A percentile compares a stretch with the other conserved stretches of the same genome.
phyloP scores from a whole-genome alignment of 768 basidiomycete genomes.

The Clathrus columnatus region DNA sequence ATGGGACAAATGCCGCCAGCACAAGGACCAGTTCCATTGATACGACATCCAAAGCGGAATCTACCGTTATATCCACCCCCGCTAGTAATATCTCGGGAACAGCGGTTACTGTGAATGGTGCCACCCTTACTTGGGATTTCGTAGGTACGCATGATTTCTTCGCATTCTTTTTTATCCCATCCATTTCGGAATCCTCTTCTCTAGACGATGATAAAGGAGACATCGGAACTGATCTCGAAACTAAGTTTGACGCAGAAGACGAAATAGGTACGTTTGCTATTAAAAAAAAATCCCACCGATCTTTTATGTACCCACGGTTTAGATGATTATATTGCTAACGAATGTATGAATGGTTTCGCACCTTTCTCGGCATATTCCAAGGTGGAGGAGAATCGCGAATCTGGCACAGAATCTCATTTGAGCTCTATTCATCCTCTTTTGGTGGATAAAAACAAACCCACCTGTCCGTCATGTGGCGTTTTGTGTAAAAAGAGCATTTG shows the following conservation, averaged over 20 bases:
- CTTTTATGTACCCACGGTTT: neutral
- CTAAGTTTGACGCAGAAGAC: neutral
- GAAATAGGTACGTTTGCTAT: neutral
- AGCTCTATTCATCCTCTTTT: neutral
- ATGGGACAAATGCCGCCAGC: neutral
- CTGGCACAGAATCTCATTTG: neutral
- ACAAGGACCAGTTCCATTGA: neutral
- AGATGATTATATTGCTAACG: neutral
- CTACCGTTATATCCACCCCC: no score
- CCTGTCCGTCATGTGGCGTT: slow-evolving; percentile 26
- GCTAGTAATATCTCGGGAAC: neutral
- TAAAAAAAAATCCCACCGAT: no score
- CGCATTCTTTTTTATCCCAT: neutral
- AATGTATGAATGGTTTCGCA: neutral
- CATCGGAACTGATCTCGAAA: neutral
- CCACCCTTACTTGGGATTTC: neutral
- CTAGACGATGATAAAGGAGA: neutral
- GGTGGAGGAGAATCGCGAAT: neutral
- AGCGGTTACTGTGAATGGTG: neutral
- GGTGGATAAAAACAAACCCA: slow-evolving; percentile 7
- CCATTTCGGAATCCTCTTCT: neutral
- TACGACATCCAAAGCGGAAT: neutral
- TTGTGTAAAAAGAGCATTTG: slow-evolving; percentile 32
- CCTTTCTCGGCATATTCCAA: neutral
- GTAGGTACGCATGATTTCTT: neutral